Conservation (phyloP, 306 rosid species). For the Potentilla sterilis region DNA sequence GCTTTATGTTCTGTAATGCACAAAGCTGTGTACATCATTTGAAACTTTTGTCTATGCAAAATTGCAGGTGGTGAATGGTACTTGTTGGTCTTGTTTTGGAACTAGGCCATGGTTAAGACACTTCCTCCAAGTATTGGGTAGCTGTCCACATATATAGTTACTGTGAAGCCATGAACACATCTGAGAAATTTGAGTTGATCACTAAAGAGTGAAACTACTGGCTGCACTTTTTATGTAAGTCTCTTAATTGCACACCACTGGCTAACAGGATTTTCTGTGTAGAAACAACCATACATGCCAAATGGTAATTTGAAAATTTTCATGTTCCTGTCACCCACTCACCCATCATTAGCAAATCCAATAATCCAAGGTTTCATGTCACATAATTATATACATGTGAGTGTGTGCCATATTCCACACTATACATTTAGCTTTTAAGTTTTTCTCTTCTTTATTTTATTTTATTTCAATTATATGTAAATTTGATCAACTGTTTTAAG, state of each 20-base stretch:
- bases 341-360: conserved; percentile 3
- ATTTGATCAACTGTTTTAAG: not conserved
- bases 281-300: not conserved
- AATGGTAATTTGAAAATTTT: not conserved
- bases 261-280: not conserved
- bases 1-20: conserved; percentile 10
- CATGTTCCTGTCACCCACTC: not conserved
- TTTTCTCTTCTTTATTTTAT: not conserved
- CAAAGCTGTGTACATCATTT: not conserved
- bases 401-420: no score
- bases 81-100: conserved; percentile 9
- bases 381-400: no score
- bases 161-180: not conserved
- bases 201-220: not conserved
- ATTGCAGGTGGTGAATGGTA: not conserved
- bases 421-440: no score
- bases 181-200: not conserved
- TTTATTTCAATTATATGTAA: not conserved
- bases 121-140: conserved; percentile 1
- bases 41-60: not conserved
- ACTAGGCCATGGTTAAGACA: not conserved
- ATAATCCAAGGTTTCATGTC: not conserved
- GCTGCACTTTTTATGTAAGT: not conserved
- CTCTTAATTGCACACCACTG: not conserved
- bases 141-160: not conserved